Base-by-base conservation (phyloP, 306 rosid genomes). In the Glycine latifolia region DNA sequence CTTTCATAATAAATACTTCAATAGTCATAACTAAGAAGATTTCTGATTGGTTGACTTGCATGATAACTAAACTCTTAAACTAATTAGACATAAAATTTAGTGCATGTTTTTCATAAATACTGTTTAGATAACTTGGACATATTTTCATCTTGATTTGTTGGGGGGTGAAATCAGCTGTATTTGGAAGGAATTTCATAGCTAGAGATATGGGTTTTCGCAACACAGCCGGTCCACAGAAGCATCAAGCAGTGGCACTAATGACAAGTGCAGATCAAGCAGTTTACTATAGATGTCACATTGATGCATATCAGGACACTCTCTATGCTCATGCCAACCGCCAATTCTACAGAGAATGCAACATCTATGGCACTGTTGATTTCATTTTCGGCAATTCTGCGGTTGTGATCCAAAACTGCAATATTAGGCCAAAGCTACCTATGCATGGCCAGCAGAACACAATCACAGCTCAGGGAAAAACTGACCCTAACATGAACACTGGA, bases 211-310 rank as follows among this genome's bases (percentile, higher is more conserved):
- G 95, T 2, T 92, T 92, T 58, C 77, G 77, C 4, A 94, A 92
- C 89, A 86, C 90, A 0, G 95, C 95, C 0, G 97, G 97, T 26
- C 86, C 97, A 7, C 78, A 65, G 41, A 94, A 92, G 87, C 95
- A 90, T n/a, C 98, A 94, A 53, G 98, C 95, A 6, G 95, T 92
- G 15, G 97, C 97, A 6, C 87, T 94, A 41, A 88, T 90, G 91
- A 84, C 91, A 4, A 89, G 86, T 4, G 88, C 91, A 0, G 94
- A 94, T 77, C 86, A 69, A 77, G 88, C 89, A 5, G 88, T 87
- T 68, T 92, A 72, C 87, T 89, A 92, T 67, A 84, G 89, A 0
- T 94, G 97, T 39, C 71, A 73, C 10, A 71, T 91, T 37, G 90
- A 90, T 69, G 97, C 88, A 6, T 89, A 75, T 48, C 97, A 94